Evolutionary conservation across 1,284 basidiomycete genomes (phyloP).

Genomic region (Trametes versicolor): DNA sequence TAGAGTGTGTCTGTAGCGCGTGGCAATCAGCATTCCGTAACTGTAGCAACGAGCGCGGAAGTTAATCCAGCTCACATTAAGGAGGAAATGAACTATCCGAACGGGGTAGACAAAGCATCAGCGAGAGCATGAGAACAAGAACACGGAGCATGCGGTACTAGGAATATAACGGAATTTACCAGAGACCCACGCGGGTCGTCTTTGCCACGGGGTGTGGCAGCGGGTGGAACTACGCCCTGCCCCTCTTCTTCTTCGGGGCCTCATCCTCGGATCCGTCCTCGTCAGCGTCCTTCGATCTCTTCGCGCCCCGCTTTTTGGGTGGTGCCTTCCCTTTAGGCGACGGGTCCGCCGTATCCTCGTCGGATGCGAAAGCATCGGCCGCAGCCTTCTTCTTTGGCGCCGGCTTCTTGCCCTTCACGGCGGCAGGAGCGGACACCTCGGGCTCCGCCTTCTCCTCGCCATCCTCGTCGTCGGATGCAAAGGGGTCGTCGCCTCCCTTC

Average conservation of each 20-base stretch:
- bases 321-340: conserved; percentile 12
- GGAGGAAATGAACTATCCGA: conserved; percentile 3
- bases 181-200: background rate
- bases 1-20: background rate
- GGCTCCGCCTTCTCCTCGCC: conserved; percentile 41
- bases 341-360: conserved; percentile 34
- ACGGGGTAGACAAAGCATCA: conserved; percentile 13
- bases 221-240: conserved; percentile 9
- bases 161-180: background rate
- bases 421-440: conserved; percentile 46
- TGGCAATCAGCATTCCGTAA: conserved; percentile 7
- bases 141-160: conserved; percentile 12
- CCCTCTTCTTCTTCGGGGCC: conserved; percentile 39
- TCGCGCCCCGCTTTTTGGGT: conserved; percentile 27
- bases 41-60: conserved; percentile 5
- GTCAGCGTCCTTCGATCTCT: conserved; percentile 33
- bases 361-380: conserved; percentile 33
- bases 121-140: conserved; percentile 8
- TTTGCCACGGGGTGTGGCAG: background rate
- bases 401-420: conserved; percentile 43
- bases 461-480: conserved; percentile 59
- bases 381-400: conserved; percentile 29
- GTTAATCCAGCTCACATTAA: conserved; percentile 8
- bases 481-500: conserved; percentile 54
- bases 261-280: conserved; percentile 44